These are phyloP conservation scores for Calonectria leucothoes DNA, from an alignment of 2,329 filamentous ascomycete genomes.

Conservation along the genomic window DNA sequence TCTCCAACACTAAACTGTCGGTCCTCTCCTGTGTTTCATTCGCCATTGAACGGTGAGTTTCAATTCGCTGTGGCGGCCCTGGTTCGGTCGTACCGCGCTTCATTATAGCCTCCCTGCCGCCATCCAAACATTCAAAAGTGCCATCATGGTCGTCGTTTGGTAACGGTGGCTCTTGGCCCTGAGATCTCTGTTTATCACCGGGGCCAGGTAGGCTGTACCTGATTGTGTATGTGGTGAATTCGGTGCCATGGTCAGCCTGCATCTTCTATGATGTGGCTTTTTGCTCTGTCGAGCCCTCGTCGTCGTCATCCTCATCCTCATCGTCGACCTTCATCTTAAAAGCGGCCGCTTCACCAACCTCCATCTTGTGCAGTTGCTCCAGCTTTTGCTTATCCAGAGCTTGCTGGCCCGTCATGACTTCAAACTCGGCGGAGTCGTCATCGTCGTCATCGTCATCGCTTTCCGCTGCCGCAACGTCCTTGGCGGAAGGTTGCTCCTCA, in stretches of 20 bases:
- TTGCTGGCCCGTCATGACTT: constrained; percentile 57
- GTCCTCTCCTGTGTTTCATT: neutral
- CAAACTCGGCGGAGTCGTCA: constrained; percentile 57
- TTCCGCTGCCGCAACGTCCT: constrained; percentile 50
- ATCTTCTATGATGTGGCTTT: constrained; percentile 48
- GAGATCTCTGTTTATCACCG: neutral
- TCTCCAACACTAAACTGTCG: neutral
- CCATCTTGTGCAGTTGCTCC: constrained; percentile 69
- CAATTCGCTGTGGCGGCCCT: neutral
- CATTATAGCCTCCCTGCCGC: neutral
- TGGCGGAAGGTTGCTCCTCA: constrained; percentile 36
- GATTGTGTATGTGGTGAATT: neutral
- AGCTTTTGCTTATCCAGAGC: constrained; percentile 58
- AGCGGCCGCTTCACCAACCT: constrained; percentile 67
- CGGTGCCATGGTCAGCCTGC: constrained; percentile 16
- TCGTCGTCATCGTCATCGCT: constrained; percentile 54
- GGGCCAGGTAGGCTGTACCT: neutral
- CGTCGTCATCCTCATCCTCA: constrained; percentile 54
- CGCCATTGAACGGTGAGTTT: constrained; percentile 1
- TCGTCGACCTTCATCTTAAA: constrained; percentile 54
- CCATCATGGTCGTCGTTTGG: neutral
- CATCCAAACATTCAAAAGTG: neutral
- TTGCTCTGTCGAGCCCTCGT: constrained; percentile 41
- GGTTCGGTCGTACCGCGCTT: neutral
- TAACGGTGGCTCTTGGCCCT: neutral